Percentiles rank a stretch among this genome's conserved stretches.
phyloP scores from a whole-genome alignment of 495 filamentous ascomycete genomes.

The Friedmanniomyces simplex region DNA sequence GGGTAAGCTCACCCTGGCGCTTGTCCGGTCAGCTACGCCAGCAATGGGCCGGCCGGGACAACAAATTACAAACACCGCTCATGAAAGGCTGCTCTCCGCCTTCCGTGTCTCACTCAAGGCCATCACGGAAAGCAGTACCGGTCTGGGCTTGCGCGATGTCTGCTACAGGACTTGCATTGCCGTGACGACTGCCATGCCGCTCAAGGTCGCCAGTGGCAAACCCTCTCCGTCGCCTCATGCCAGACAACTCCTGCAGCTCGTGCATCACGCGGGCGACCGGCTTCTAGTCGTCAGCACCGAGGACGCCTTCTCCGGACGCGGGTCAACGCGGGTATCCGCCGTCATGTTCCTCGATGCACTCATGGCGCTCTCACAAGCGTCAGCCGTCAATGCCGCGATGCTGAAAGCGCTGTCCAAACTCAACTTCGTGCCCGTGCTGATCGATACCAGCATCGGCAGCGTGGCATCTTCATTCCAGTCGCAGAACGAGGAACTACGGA shows the following conservation, averaged over 20 bases:
- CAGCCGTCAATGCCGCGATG: slow-evolving; percentile 53
- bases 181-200: slow-evolving; percentile 44
- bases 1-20: slow-evolving; percentile 61
- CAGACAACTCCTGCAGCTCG: slow-evolving; percentile 59
- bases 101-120: slow-evolving; percentile 74
- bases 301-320: slow-evolving; percentile 79
- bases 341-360: slow-evolving; percentile 66
- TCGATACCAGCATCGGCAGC: slow-evolving; percentile 50
- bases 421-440: slow-evolving; percentile 80
- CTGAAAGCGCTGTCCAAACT: slow-evolving; percentile 69
- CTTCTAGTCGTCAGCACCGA: slow-evolving; percentile 82
- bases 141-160: slow-evolving; percentile 59
- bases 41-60: slow-evolving; percentile 26
- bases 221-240: slow-evolving; percentile 47
- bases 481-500: slow-evolving; percentile 14
- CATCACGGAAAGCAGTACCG: slow-evolving; percentile 59
- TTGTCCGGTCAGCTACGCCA: slow-evolving; percentile 46
- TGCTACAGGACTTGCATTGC: slow-evolving; percentile 83
- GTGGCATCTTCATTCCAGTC: slow-evolving; percentile 13
- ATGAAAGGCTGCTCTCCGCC: slow-evolving; percentile 81
- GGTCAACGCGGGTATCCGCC: slow-evolving; percentile 69
- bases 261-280: slow-evolving; percentile 65
- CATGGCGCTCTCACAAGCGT: slow-evolving; percentile 49
- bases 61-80: slow-evolving; percentile 46
- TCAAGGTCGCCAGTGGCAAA: slow-evolving; percentile 3